Conservation (phyloP, 129 eudicot genomes). For the Logfia minima region DNA sequence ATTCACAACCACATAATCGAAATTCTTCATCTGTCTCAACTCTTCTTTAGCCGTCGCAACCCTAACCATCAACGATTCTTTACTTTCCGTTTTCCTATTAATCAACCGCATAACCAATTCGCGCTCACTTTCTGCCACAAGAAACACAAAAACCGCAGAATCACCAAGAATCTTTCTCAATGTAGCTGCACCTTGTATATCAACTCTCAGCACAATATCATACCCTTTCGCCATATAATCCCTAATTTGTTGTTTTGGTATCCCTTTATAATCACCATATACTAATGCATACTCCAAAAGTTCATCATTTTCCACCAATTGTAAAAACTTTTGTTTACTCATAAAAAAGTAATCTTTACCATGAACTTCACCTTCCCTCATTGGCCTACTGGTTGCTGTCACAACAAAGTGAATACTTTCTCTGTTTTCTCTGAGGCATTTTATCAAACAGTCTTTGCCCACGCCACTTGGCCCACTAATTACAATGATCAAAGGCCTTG, state of each 20-base stretch:
- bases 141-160: constrained; percentile 66
- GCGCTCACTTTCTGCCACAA: constrained; percentile 81
- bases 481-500: constrained; percentile 70
- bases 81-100: constrained; percentile 74
- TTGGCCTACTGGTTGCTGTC: constrained; percentile 75
- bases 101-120: constrained; percentile 80
- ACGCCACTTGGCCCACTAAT: constrained; percentile 97
- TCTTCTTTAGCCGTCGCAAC: constrained; percentile 80
- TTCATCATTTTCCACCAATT: constrained; percentile 65
- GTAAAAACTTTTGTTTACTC: constrained; percentile 64
- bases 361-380: constrained; percentile 69
- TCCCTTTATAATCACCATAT: constrained; percentile 67
- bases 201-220: constrained; percentile 82
- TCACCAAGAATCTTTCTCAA: constrained; percentile 69
- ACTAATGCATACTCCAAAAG: constrained; percentile 71
- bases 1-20: constrained; percentile 88
- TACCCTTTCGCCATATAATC: constrained; percentile 72
- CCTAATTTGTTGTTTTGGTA: constrained; percentile 68
- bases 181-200: constrained; percentile 76
- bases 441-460: constrained; percentile 89
- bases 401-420: constrained; percentile 77
- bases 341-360: constrained; percentile 84
- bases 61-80: constrained; percentile 74
- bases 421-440: constrained; percentile 60
- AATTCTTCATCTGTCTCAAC: constrained; percentile 61